These are phyloP conservation scores for Lactuca saligna DNA, from an alignment of 129 eudicot genomes.

Conservation along the genomic window DNA sequence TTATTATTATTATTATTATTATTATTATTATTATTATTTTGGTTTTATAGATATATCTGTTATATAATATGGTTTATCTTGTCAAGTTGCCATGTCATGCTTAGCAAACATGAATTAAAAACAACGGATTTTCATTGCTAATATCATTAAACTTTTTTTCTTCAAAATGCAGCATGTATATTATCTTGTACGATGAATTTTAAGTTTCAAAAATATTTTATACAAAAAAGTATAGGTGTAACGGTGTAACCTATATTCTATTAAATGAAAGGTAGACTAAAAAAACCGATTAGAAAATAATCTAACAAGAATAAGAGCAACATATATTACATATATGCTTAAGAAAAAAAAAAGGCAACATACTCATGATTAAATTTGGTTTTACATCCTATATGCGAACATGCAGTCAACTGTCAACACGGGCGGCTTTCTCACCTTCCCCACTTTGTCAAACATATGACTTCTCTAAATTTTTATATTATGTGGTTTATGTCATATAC, in stretches of 20 bases:
- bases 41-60: too few species aligned
- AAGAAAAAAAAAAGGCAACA: not conserved
- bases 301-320: conserved; percentile 27
- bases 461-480: conserved; percentile 1
- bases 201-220: not conserved
- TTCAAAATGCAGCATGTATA: too few species aligned
- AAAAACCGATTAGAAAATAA: not conserved
- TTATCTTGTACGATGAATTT: too few species aligned
- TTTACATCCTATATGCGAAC: not conserved
- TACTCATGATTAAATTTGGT: conserved; percentile 20
- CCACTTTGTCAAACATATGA: conserved; percentile 24
- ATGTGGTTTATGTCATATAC: not conserved
- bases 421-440: conserved; percentile 34
- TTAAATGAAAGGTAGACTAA: not conserved
- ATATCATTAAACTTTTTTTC: too few species aligned
- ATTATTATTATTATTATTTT: too few species aligned
- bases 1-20: too few species aligned
- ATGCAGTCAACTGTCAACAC: conserved; percentile 40
- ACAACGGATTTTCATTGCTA: too few species aligned
- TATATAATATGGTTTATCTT: too few species aligned
- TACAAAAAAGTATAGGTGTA: too few species aligned
- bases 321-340: not conserved
- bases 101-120: too few species aligned
- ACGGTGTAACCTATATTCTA: too few species aligned
- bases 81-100: too few species aligned